Base-by-base conservation (phyloP, 371 early-diverging fungal genomes). In the Haplosporangium sp. region DNA sequence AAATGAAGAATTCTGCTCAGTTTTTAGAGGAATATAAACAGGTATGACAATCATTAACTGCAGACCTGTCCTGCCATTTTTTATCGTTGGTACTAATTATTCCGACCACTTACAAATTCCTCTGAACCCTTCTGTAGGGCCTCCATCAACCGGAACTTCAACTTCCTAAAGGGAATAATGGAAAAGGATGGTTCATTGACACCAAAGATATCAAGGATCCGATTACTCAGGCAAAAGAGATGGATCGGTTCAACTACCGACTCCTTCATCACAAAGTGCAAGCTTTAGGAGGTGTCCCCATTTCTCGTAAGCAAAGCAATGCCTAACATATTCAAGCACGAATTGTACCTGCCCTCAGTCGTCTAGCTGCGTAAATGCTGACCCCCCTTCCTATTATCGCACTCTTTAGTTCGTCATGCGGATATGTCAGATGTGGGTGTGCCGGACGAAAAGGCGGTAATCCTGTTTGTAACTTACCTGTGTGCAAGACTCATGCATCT, bases 401-500 rank as follows among this genome's bases (percentile, higher is more conserved):
- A 42, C 6, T 45, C 42, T 13, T 21, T 50, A 81, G 79, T 81
- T 43, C 73, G 79, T 29, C 70, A 81, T 53, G 45, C 69, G 23
- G 82, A 81, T 41, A 64, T 77, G 67, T 69, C 74, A 11, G 60
- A 68, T n/a, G 60, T 77, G 18, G 77, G 79, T 20, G 64, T 77
- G 7, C 82, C 80, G 1, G 82, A 82, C 29, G 82, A 82, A 47
- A 82, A 82, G 63, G 80, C 80, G 0, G 80, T 82, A n/a, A 82
- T 82, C 45, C 23, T 75, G 20, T 82, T 74, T 60, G 76, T 82
- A 36, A 68, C 80, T 0, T 82, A 82, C 46, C 68, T 82, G 14
- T 79, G 80, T 48, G 73, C 75, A 12, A 67, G 82, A 14, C 62
- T 82, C 46, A 72, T 82, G 66, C 74, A 74, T 43, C 45, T 82